A percentile compares a stretch with the other conserved stretches of the same genome.
Evolutionary conservation across 345 rosid species (phyloP).

Genomic region (Ceriops zippeliana): DNA sequence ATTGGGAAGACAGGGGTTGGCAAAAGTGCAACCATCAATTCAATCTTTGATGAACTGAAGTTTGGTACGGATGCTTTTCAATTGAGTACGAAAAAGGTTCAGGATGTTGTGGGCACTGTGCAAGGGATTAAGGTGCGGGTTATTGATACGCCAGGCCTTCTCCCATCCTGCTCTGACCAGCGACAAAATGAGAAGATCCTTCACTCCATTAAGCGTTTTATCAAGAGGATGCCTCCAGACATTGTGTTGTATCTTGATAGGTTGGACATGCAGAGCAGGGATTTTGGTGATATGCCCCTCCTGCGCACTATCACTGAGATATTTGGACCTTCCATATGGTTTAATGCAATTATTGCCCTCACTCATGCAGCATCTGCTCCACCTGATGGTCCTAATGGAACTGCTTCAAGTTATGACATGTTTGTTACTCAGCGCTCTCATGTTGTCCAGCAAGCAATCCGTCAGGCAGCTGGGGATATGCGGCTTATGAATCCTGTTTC

Average conservation of each 20-base stretch:
- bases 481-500: slow-evolving; percentile 98
- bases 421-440: slow-evolving; percentile 96
- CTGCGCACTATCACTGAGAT: slow-evolving; percentile 85
- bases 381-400: slow-evolving; percentile 96
- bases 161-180: slow-evolving; percentile 91
- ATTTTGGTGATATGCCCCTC: slow-evolving; percentile 91
- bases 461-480: slow-evolving; percentile 99
- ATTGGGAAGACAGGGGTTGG: slow-evolving; percentile 98
- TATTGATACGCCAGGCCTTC: slow-evolving; percentile 96
- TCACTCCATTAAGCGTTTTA: slow-evolving; percentile 70
- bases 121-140: slow-evolving; percentile 95
- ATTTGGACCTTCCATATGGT: slow-evolving; percentile 96
- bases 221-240: slow-evolving; percentile 89
- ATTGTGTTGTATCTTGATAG: slow-evolving; percentile 97
- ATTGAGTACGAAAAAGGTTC: slow-evolving; percentile 83
- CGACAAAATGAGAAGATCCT: slow-evolving; percentile 88
- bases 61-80: slow-evolving; percentile 89
- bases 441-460: slow-evolving; percentile 94
- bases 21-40: slow-evolving; percentile 97
- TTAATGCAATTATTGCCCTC: slow-evolving; percentile 95
- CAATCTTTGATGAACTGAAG: slow-evolving; percentile 87
- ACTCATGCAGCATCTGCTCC: slow-evolving; percentile 99
- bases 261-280: slow-evolving; percentile 93
- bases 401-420: slow-evolving; percentile 92
- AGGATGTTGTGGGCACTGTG: slow-evolving; percentile 91